Percentiles rank a stretch among this genome's conserved stretches.
phyloP scores from a whole-genome alignment of 768 basidiomycete species.

The Psilocybe cyanescens region DNA sequence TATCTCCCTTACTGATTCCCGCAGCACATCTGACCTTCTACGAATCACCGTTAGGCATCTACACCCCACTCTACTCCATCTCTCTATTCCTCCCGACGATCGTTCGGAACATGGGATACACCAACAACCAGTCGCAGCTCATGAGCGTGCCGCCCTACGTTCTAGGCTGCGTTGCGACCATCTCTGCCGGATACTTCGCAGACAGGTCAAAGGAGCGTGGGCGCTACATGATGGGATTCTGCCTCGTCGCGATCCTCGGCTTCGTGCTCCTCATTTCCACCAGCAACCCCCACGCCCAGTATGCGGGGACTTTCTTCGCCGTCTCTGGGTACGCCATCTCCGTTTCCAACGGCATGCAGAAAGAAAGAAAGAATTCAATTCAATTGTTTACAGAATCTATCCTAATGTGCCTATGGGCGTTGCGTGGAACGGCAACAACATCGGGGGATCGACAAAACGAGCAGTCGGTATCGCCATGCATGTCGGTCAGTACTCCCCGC shows the following conservation, averaged over 20 bases:
- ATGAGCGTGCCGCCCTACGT: slow-evolving; percentile 36
- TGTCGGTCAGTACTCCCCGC: slow-evolving; percentile 25
- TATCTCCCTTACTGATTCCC: neutral
- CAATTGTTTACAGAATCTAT: slow-evolving; percentile 26
- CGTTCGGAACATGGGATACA: slow-evolving; percentile 31
- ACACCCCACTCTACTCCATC: slow-evolving; percentile 34
- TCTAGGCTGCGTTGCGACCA: slow-evolving; percentile 31
- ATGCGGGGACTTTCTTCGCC: slow-evolving; percentile 33
- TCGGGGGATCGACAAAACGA: slow-evolving; percentile 35
- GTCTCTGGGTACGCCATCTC: slow-evolving; percentile 29
- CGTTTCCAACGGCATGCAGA: too few relatives aligned
- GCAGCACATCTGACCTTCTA: neutral
- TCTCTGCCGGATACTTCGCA: slow-evolving; percentile 25
- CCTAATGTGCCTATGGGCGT: slow-evolving; percentile 35
- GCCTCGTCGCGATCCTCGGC: slow-evolving; percentile 27
- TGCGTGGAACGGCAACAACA: slow-evolving; percentile 38
- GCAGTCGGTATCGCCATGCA: slow-evolving; percentile 39
- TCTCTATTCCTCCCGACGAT: slow-evolving; percentile 36
- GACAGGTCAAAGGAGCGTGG: slow-evolving; percentile 30
- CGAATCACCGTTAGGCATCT: slow-evolving; percentile 25
- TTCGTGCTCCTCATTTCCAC: slow-evolving; percentile 32
- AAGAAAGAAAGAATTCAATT: too few relatives aligned
- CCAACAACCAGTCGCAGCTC: slow-evolving; percentile 32
- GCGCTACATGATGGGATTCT: slow-evolving; percentile 31
- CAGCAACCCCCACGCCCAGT: slow-evolving; percentile 29